Percentiles rank a stretch among this genome's conserved stretches.
Conservation (phyloP, 2,329 filamentous ascomycete species). For the Akanthomyces uredinophilus region DNA sequence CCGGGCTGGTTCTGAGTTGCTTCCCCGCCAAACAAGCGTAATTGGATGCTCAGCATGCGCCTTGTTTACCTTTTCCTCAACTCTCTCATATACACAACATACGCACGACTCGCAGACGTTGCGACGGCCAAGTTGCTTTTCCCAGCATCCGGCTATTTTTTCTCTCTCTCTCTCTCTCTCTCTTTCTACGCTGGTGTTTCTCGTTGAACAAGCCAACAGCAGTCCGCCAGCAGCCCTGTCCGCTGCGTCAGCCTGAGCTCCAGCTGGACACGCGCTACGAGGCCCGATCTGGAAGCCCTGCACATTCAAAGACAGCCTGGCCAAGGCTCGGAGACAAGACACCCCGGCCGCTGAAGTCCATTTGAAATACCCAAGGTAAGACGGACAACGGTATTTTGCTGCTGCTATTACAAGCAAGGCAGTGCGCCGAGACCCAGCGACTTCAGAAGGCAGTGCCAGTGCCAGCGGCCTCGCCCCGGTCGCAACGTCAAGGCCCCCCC, state of each 20-base stretch:
- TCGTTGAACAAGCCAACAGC: neutral
- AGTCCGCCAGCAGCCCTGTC: neutral
- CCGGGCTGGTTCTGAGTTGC: neutral
- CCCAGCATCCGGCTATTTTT: neutral
- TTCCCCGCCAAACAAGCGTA: constrained; percentile 11
- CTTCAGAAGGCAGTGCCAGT: no score
- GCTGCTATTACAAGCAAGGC: neutral
- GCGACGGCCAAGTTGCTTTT: neutral
- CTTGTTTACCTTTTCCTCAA: neutral
- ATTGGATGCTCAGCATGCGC: neutral
- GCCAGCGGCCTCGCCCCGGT: neutral
- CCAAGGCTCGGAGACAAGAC: neutral
- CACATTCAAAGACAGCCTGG: neutral
- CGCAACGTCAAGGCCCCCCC: neutral
- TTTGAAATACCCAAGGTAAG: neutral
- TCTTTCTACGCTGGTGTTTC: neutral
- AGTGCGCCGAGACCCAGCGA: no score
- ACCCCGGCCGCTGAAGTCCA: neutral
- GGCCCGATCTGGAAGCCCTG: constrained; percentile 9
- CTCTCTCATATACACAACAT: neutral
- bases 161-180: neutral
- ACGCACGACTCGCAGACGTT: neutral
- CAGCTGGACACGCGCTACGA: constrained; percentile 12
- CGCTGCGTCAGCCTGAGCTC: constrained; percentile 2
- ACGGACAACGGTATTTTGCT: neutral